A percentile compares a stretch with the other conserved stretches of the same genome.
Conservation (phyloP, 202 grass and related monocot species). For the Schoenoplectus tabernaemontani region DNA sequence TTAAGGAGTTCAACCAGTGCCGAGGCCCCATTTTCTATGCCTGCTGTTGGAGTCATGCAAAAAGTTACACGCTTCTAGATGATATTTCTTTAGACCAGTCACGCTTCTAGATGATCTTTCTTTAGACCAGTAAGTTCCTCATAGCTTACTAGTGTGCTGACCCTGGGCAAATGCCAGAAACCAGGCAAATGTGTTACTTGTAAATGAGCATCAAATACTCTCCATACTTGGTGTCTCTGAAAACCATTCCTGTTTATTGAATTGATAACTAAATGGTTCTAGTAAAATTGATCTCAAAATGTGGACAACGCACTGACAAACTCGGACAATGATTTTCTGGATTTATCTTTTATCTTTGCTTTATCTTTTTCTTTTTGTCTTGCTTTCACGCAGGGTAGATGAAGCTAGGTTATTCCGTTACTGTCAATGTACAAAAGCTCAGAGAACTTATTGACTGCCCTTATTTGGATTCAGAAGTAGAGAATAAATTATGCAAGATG, state of each 20-base stretch:
- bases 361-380: no score
- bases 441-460: background rate
- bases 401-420: background rate
- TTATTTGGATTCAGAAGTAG: conserved; percentile 17
- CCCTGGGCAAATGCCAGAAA: background rate
- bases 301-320: background rate
- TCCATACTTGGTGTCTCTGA: no score
- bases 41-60: conserved; percentile 22
- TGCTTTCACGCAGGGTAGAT: conserved; percentile 14
- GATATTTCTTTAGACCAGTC: no score
- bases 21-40: conserved; percentile 9
- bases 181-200: background rate
- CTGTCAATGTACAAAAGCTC: conserved; percentile 16
- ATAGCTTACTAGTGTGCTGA: background rate
- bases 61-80: conserved; percentile 16
- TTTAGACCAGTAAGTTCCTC: conserved; percentile 8
- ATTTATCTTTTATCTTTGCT: background rate
- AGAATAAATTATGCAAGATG: conserved; percentile 11
- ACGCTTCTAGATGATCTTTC: no score
- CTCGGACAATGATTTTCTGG: background rate
- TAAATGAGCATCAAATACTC: background rate
- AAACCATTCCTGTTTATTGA: no score
- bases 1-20: conserved; percentile 10
- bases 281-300: background rate
- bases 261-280: background rate